Conservation (phyloP, 352 stramenopile genomes). For the Elongisporangium undulatum region DNA sequence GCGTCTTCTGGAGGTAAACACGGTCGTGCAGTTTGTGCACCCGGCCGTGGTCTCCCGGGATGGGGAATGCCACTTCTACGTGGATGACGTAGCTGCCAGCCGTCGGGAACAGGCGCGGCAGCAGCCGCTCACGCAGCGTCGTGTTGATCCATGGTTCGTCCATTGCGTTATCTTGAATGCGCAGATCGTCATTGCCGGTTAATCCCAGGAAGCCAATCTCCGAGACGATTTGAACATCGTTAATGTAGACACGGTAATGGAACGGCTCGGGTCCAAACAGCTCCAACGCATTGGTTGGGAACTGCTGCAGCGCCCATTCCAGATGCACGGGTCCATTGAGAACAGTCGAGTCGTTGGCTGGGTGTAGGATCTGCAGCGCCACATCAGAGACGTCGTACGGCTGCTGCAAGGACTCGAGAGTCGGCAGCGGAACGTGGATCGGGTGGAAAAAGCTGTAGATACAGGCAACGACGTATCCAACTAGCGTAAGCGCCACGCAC, state of each 20-base stretch:
- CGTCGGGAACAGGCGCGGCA: constrained; percentile 4
- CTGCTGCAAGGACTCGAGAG: constrained; percentile 24
- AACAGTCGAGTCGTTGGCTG: constrained; percentile 12
- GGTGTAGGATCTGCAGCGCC: constrained; percentile 26
- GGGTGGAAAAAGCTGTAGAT: constrained; percentile 40
- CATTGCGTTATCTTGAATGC: constrained; percentile 1
- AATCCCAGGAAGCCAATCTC: constrained; percentile 31
- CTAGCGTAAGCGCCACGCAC: constrained; percentile 19
- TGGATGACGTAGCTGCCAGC: constrained; percentile 16
- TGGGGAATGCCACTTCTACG: constrained; percentile 28
- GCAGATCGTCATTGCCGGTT: constrained; percentile 1
- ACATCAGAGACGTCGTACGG: constrained; percentile 46
- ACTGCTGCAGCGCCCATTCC: constrained; percentile 37
- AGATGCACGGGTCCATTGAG: constrained; percentile 18
- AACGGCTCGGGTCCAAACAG: constrained; percentile 40
- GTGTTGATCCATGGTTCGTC: constrained; percentile 7
- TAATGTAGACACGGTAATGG: constrained; percentile 31
- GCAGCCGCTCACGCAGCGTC: constrained; percentile 12
- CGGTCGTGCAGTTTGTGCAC: constrained; percentile 20
- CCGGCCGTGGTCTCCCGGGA: constrained; percentile 29
- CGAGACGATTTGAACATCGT: constrained; percentile 25
- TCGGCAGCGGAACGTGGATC: constrained; percentile 27
- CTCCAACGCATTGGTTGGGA: constrained; percentile 25
- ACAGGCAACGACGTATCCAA: constrained; percentile 35
- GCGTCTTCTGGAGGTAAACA: constrained; percentile 14